Evolutionary conservation across 345 rosid species (phyloP), one percentile per base, ranked within the genome.

Genomic region (Eucalyptus erythrocorys): DNA sequence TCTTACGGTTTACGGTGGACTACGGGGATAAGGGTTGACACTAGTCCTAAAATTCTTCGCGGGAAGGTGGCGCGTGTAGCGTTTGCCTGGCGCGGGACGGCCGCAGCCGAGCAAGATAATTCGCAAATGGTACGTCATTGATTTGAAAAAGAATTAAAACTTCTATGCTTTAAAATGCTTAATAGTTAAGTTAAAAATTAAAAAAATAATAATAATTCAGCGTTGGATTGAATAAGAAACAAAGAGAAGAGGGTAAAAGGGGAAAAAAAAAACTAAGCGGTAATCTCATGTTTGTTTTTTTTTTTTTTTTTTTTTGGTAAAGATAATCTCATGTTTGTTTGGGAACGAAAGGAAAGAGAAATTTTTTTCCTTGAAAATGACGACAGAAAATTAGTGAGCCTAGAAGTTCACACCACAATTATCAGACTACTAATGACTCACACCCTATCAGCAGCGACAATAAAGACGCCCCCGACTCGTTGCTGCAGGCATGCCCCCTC

Each of bases 91-190:
- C 5, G 1, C 5, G 1, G 27, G 61, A 55, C 3, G 5, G 30
- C 30, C 27, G 22, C 6, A 51, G 0, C 0, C 24, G 0, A 0
- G 55, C 55, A 3, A 51, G 24, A 0, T 51, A 2, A 59, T 59
- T 59, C 16, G 13, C 66, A 59, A 27, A 59, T 59, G 66, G 32
- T 27, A 27, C 32, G 0, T 59, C 66, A 59, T 26, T 59, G 66
- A 59, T 59, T 27, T 59, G 66, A 59, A 59, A 27, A 59, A 59
- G 66, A 59, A 1, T 27, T 27, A 12, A 27, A 59, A 27, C 66
- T 3, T 27, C 16, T 59, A 59, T 26, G 66, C 66, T 55, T 59
- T 55, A 55, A 55, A 9, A 55, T 55, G 61, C 61, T 22, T 22
- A 8, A 55, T 55, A 24, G 30, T 19, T 51, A 19, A 51, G 10